phyloP scores from a whole-genome alignment of 257 asterid species.

The Avicennia marina region DNA sequence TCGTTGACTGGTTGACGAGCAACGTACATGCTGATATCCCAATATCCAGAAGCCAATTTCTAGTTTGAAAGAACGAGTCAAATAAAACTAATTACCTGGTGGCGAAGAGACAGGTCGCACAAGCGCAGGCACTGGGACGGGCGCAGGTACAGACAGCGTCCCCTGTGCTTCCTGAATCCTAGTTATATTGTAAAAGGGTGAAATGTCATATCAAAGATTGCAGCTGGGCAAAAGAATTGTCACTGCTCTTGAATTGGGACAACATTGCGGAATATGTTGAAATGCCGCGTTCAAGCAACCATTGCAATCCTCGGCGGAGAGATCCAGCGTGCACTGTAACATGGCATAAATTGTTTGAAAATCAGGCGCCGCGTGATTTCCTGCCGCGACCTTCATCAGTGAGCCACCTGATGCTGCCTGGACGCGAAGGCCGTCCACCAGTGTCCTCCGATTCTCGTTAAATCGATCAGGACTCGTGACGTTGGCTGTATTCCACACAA shows the following conservation, averaged over 20 bases:
- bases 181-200: conserved; percentile 16
- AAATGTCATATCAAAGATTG: conserved; percentile 19
- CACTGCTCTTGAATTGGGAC: conserved; percentile 20
- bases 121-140: not conserved
- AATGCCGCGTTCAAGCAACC: conserved; percentile 18
- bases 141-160: too few species aligned
- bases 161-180: conserved; percentile 27
- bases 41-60: too few species aligned
- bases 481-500: not conserved
- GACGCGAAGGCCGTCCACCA: not conserved
- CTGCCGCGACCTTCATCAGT: conserved; percentile 26
- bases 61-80: too few species aligned
- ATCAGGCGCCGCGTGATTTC: conserved; percentile 1
- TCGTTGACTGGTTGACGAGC: too few species aligned
- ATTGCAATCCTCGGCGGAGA: conserved; percentile 22
- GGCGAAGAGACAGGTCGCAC: not conserved
- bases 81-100: too few species aligned
- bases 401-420: conserved; percentile 27
- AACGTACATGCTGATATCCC: too few species aligned
- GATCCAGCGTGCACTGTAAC: conserved; percentile 34
- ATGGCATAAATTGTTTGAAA: conserved; percentile 20
- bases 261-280: not conserved
- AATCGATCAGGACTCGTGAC: not conserved
- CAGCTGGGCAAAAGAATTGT: conserved; percentile 27
- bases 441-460: not conserved